Evolutionary conservation across 768 basidiomycete species (phyloP).

Genomic region (Lentinula sp.): DNA sequence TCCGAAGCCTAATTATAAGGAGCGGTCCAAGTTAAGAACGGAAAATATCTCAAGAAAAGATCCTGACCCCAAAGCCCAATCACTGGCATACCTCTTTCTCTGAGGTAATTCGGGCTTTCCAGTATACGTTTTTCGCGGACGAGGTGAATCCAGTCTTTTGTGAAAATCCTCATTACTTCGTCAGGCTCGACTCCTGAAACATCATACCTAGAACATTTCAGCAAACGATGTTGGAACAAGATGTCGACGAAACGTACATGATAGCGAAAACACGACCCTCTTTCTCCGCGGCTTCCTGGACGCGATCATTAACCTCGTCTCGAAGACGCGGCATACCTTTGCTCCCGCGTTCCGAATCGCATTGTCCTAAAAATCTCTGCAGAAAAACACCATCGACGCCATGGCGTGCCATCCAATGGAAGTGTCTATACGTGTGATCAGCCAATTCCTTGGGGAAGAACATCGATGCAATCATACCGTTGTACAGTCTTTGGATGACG

Average conservation of each 20-base stretch:
- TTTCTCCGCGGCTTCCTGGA: constrained; percentile 70
- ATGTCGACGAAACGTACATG: constrained; percentile 47
- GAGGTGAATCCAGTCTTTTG: constrained; percentile 73
- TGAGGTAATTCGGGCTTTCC: constrained; percentile 69
- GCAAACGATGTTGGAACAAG: not conserved
- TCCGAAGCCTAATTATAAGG: constrained; percentile 51
- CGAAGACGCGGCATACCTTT: constrained; percentile 56
- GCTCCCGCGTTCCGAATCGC: constrained; percentile 48
- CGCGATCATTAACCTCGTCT: constrained; percentile 69
- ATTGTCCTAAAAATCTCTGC: constrained; percentile 70
- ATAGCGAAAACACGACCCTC: constrained; percentile 81
- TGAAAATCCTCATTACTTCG: constrained; percentile 58
- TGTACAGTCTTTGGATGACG: constrained; percentile 70
- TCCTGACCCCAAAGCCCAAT: constrained; percentile 64
- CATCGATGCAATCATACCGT: constrained; percentile 26
- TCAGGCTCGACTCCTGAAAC: constrained; percentile 71
- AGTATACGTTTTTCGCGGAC: constrained; percentile 53
- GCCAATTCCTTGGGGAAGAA: not conserved
- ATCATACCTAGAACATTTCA: constrained; percentile 57
- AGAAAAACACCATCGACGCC: constrained; percentile 78
- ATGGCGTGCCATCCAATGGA: constrained; percentile 80
- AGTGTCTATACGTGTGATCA: constrained; percentile 40
- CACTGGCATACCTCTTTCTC: constrained; percentile 63
- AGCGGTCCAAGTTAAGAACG: not conserved
- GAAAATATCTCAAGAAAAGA: not conserved